Evolutionary conservation across 768 basidiomycete genomes (phyloP), one percentile per base, ranked within the genome.

Genomic region (Russula sp.): DNA sequence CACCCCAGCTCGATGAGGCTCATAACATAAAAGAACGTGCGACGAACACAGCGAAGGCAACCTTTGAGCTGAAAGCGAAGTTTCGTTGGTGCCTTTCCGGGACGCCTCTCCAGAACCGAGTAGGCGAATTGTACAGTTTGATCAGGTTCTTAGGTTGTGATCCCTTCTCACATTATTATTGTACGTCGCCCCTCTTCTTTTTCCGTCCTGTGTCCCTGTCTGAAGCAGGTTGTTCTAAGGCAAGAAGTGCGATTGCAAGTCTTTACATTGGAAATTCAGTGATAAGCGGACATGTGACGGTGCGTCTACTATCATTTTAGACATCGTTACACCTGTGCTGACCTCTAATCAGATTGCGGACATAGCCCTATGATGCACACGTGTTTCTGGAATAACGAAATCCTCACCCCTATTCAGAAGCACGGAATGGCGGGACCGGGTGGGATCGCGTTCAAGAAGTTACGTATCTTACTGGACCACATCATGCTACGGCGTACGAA

Each of bases 331-430:
- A 53, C 64, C 48, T 35, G 42, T 18, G 39, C 32, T 52, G 61
- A 27, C 32, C 31, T 34, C 32, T 18, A 9, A 37, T 53, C 55
- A 93, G 91, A 87, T 58, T 94, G 91, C 71, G 86, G 85, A 10
- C 91, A 94, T 70, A 87, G 82, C 65, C 91, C 91, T 0, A 92
- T 89, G 89, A 84, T 88, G 65, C 90, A 92, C 69, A 91, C 91
- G 11, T 98, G 96, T 75, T 93, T 93, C 74, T 98, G 96, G 91
- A 96, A 97, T 73, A 91, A 89, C 66, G 91, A 98, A 74, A 95
- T 99, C 65, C 76, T 98, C 62, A 93, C 93, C 0, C 97, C 97
- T 0, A 99, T 99, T 64, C 94, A 98, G 74, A 93, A 88, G 73
- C 78, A 88, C 65, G 96, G 89, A 32, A 89, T 96, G 82, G 68